Percentiles rank a stretch among this genome's conserved stretches.
These are phyloP conservation scores for Solanum phureja DNA, from an alignment of 257 asterid species.

Conservation along the genomic window DNA sequence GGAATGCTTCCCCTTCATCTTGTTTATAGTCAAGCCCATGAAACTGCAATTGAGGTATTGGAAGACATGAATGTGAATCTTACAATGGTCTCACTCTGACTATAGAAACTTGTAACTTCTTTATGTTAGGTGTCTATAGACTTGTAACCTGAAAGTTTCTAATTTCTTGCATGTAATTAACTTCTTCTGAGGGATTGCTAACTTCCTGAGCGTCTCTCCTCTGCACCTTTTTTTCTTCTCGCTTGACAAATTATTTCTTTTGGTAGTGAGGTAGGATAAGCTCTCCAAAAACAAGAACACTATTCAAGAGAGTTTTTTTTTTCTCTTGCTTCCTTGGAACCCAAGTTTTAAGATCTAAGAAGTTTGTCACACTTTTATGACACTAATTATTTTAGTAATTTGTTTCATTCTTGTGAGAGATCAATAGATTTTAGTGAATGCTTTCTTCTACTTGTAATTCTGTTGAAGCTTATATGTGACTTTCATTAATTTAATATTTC, in stretches of 20 bases:
- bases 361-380: background rate
- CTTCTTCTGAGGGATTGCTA: background rate
- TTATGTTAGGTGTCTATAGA: background rate
- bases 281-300: background rate
- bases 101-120: background rate
- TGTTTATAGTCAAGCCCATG: constrained; percentile 91
- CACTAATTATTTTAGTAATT: background rate
- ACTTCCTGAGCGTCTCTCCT: background rate
- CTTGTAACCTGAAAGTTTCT: background rate
- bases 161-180: background rate
- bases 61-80: background rate
- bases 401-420: background rate
- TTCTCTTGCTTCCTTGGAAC: background rate
- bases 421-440: background rate
- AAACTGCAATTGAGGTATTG: constrained; percentile 82
- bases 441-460: background rate
- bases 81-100: background rate
- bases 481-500: background rate
- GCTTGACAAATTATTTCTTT: background rate
- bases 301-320: background rate
- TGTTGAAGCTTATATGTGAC: background rate
- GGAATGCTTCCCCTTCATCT: constrained; percentile 98
- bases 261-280: background rate
- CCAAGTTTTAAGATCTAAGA: background rate
- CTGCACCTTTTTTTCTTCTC: background rate